These are phyloP conservation scores for Fusarium incarnatum DNA, from an alignment of 2,329 filamentous ascomycete genomes.

Conservation along the genomic window DNA sequence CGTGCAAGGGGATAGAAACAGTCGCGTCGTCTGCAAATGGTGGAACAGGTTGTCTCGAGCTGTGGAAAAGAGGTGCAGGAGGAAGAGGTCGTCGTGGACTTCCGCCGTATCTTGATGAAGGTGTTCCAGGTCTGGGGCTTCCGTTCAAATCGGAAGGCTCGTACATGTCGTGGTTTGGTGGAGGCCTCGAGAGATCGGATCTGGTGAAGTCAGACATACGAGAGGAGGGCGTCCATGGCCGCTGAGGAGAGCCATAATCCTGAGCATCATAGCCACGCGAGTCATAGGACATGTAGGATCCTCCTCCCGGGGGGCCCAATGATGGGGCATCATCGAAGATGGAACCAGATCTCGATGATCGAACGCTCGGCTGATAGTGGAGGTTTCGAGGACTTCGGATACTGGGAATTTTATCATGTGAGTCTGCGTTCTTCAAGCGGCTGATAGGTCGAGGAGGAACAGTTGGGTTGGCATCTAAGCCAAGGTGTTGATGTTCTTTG, in stretches of 20 bases:
- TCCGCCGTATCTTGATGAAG: conserved; percentile 87
- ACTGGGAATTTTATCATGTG: conserved; percentile 58
- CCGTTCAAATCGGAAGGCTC: conserved; percentile 92
- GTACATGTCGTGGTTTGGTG: conserved; percentile 77
- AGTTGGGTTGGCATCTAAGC: conserved; percentile 32
- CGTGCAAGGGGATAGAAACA: conserved; percentile 76
- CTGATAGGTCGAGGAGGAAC: conserved; percentile 29
- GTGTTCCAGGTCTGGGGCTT: conserved; percentile 88
- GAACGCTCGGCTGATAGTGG: conserved; percentile 65
- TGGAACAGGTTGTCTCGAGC: conserved; percentile 60
- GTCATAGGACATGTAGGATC: conserved; percentile 70
- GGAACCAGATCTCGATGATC: conserved; percentile 61
- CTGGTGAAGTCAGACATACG: conserved; percentile 62
- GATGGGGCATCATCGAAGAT: conserved; percentile 67
- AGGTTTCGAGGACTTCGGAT: conserved; percentile 53
- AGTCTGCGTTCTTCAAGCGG: conserved; percentile 51
- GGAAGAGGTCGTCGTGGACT: conserved; percentile 89
- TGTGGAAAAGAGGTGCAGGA: conserved; percentile 85
- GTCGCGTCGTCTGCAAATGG: conserved; percentile 75
- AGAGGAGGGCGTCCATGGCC: conserved; percentile 69
- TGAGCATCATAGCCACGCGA: conserved; percentile 42
- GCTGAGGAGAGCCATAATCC: conserved; percentile 60
- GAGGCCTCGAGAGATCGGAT: conserved; percentile 66
- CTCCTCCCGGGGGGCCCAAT: conserved; percentile 74
- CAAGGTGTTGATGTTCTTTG: conserved; percentile 43